Conservation (phyloP, 2,329 filamentous ascomycete species). For the Neofusicoccum laricinum region DNA sequence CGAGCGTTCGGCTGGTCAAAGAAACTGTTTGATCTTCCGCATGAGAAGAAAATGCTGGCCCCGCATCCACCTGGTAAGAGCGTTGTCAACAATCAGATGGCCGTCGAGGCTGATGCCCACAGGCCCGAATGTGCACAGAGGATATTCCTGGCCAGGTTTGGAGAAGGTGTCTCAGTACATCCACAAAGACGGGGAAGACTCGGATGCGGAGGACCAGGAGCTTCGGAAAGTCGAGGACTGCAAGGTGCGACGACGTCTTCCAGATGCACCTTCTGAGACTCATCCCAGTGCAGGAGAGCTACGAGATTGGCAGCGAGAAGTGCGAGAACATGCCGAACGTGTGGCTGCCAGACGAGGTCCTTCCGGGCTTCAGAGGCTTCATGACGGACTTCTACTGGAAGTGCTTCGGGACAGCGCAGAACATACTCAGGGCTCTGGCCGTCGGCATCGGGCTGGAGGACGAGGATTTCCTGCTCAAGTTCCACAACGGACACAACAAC, state of each 20-base stretch:
- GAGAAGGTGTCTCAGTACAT: conserved; percentile 48
- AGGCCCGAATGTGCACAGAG: conserved; percentile 47
- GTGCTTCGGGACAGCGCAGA: conserved; percentile 42
- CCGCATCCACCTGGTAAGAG: conserved; percentile 45
- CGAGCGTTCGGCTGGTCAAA: conserved; percentile 46
- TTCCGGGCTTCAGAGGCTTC: conserved; percentile 47
- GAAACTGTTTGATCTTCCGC: conserved; percentile 44
- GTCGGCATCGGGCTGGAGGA: conserved; percentile 48
- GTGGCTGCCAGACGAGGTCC: conserved; percentile 46
- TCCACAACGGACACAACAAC: conserved; percentile 57
- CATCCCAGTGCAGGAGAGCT: conserved; percentile 29
- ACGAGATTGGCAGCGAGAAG: conserved; percentile 48
- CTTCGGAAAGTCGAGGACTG: conserved; percentile 49
- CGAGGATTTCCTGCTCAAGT: conserved; percentile 44
- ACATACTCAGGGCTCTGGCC: conserved; percentile 47
- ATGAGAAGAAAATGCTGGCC: conserved; percentile 48
- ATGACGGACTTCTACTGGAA: conserved; percentile 51
- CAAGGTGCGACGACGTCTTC: conserved; percentile 39
- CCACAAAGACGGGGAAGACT: conserved; percentile 41
- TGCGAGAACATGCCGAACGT: conserved; percentile 42
- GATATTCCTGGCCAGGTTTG: conserved; percentile 55
- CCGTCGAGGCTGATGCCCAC: not conserved
- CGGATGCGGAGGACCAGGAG: conserved; percentile 40
- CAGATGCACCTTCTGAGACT: not conserved
- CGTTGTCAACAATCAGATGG: not conserved